A percentile compares a stretch with the other conserved stretches of the same genome.
These are phyloP conservation scores for Yamadazyma aaseri DNA, from an alignment of 1,139 yeast species.

Conservation along the genomic window DNA sequence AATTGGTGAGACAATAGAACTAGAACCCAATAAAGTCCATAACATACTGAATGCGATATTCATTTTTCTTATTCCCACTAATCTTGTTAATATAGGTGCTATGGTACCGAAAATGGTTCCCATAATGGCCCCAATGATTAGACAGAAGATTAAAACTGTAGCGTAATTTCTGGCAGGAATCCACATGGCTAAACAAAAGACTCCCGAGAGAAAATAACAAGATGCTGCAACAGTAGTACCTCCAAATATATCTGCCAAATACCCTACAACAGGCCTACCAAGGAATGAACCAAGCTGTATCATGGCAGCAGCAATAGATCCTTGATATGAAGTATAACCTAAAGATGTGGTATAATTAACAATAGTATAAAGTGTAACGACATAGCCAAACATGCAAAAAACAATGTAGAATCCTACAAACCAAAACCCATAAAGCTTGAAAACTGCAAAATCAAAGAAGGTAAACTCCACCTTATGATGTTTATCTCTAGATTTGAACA, in stretches of 20 bases:
- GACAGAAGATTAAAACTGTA: conserved; percentile 31
- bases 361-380: conserved; percentile 34
- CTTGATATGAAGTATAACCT: conserved; percentile 29
- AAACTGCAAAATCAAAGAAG: conserved; percentile 8
- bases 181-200: conserved; percentile 56
- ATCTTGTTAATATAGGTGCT: conserved; percentile 18
- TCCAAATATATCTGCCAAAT: conserved; percentile 45
- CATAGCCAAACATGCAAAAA: conserved; percentile 41
- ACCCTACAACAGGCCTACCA: conserved; percentile 48
- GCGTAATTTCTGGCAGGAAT: conserved; percentile 56
- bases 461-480: conserved; percentile 15
- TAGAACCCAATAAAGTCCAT: conserved; percentile 36
- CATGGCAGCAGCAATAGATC: conserved; percentile 53
- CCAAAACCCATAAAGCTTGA: conserved; percentile 24
- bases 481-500: conserved; percentile 13
- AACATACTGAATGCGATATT: conserved; percentile 40
- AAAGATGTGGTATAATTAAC: conserved; percentile 29
- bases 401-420: conserved; percentile 25
- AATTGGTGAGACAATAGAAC: conserved; percentile 45
- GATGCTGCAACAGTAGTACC: conserved; percentile 41
- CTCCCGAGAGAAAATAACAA: conserved; percentile 33
- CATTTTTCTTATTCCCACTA: conserved; percentile 37
- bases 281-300: conserved; percentile 40
- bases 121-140: conserved; percentile 18
- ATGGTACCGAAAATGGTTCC: conserved; percentile 15